These are phyloP conservation scores for Chaetomium sp. DNA, from an alignment of 2,329 filamentous ascomycete species.

Conservation along the genomic window DNA sequence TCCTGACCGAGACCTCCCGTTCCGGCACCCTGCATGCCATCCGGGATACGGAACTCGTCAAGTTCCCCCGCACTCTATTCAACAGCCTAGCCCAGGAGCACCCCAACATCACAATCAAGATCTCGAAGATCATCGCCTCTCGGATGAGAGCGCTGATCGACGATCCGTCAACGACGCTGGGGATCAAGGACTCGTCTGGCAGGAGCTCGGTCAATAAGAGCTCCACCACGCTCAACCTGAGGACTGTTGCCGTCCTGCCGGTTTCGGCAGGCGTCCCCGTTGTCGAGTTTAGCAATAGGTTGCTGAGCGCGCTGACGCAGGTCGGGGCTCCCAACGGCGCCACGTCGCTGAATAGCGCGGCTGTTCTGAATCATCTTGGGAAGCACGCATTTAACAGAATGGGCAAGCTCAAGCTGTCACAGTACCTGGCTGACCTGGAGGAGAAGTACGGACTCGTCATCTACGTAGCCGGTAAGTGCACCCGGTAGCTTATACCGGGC, in stretches of 20 bases:
- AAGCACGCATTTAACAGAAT: slow-evolving; percentile 96
- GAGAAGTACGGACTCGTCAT: slow-evolving; percentile 96
- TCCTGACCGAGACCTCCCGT: slow-evolving; percentile 90
- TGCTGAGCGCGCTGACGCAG: slow-evolving; percentile 85
- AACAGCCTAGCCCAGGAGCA: slow-evolving; percentile 97
- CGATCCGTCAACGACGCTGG: slow-evolving; percentile 66
- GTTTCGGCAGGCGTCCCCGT: slow-evolving; percentile 91
- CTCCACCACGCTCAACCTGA: slow-evolving; percentile 86
- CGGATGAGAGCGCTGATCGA: slow-evolving; percentile 90
- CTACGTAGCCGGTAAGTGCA: slow-evolving; percentile 75
- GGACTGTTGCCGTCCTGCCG: slow-evolving; percentile 89
- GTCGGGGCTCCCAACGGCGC: slow-evolving; percentile 89
- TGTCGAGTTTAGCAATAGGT: slow-evolving; percentile 86
- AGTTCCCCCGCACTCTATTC: slow-evolving; percentile 93
- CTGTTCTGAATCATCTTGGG: slow-evolving; percentile 91
- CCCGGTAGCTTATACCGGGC: background rate
- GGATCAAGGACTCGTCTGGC: slow-evolving; percentile 62
- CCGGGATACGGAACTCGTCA: slow-evolving; percentile 92
- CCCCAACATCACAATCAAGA: slow-evolving; percentile 97
- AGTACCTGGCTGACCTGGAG: slow-evolving; percentile 94
- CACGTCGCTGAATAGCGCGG: slow-evolving; percentile 87
- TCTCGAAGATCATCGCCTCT: slow-evolving; percentile 96
- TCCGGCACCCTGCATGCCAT: slow-evolving; percentile 93
- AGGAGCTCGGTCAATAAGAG: slow-evolving; percentile 65
- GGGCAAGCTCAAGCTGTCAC: slow-evolving; percentile 92